These are phyloP conservation scores for Lipomyces yamanashiensis DNA, from an alignment of 805 yeast genomes.

Conservation along the genomic window DNA sequence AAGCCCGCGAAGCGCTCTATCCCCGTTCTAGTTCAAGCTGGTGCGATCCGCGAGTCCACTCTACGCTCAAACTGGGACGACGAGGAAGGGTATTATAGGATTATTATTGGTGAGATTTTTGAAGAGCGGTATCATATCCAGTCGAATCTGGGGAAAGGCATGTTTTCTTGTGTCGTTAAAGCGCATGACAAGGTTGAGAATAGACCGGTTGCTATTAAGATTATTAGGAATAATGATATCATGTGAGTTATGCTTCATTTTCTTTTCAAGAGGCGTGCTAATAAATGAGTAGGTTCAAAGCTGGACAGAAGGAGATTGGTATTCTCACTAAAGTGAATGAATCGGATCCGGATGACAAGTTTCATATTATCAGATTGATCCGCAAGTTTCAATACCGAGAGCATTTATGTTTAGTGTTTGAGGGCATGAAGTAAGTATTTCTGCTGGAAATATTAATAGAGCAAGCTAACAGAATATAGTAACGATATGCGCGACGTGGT, in stretches of 20 bases:
- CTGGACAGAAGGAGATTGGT: constrained; percentile 79
- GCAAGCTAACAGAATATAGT: constrained; percentile 40
- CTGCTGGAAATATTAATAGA: too few relatives aligned
- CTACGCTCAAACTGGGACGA: constrained; percentile 46
- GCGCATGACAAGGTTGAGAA: constrained; percentile 39
- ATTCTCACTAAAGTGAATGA: constrained; percentile 70
- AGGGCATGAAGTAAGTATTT: constrained; percentile 54
- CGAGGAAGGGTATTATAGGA: constrained; percentile 45
- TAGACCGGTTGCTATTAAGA: constrained; percentile 54
- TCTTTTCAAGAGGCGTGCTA: not conserved
- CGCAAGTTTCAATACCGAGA: constrained; percentile 82
- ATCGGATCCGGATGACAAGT: constrained; percentile 63
- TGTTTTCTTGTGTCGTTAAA: constrained; percentile 45
- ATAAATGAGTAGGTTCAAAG: constrained; percentile 45
- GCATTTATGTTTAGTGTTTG: constrained; percentile 87
- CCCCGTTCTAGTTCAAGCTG: constrained; percentile 15
- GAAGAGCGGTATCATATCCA: constrained; percentile 42
- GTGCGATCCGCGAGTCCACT: constrained; percentile 29
- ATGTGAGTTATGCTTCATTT: constrained; percentile 44
- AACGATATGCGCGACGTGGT: constrained; percentile 75
- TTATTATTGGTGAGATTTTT: constrained; percentile 45
- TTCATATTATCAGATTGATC: constrained; percentile 67
- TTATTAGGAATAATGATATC: constrained; percentile 71
- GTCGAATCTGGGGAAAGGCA: constrained; percentile 44
- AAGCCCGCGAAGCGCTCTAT: constrained; percentile 10